Conservation (phyloP, 805 yeast genomes). For the Schwanniomyces pseudopolymorphus region DNA sequence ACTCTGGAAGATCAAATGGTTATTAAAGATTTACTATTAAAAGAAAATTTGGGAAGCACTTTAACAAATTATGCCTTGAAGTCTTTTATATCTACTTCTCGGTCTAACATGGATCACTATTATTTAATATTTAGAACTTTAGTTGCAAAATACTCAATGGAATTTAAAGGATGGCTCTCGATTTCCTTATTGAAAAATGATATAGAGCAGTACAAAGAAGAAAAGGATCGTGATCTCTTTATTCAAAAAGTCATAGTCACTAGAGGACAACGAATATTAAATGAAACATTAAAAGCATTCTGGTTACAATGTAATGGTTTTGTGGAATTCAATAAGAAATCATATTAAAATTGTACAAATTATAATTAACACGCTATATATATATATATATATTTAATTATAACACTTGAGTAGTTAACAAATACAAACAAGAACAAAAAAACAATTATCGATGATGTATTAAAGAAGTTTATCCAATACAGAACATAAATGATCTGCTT, state of each 20-base stretch:
- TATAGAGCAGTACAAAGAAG: constrained; percentile 14
- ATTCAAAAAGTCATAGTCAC: constrained; percentile 58
- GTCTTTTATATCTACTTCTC: constrained; percentile 42
- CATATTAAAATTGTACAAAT: background rate
- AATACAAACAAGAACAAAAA: background rate
- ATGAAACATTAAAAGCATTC: constrained; percentile 57
- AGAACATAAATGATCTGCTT: constrained; percentile 57
- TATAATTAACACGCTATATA: background rate
- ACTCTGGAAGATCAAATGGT: constrained; percentile 39
- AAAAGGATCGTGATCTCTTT: constrained; percentile 39
- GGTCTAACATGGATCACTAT: constrained; percentile 62
- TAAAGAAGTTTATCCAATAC: constrained; percentile 34
- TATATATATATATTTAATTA: background rate
- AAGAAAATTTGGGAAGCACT: constrained; percentile 19
- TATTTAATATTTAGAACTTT: constrained; percentile 52
- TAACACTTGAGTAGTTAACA: background rate
- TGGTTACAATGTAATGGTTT: constrained; percentile 65
- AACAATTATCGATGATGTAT: background rate
- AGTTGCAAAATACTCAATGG: constrained; percentile 47
- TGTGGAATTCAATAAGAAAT: constrained; percentile 32
- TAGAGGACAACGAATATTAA: constrained; percentile 63
- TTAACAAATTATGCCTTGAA: constrained; percentile 25
- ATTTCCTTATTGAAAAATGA: constrained; percentile 8
- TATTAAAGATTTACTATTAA: constrained; percentile 21
- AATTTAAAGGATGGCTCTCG: constrained; percentile 47